These are phyloP conservation scores for Xylaria sp. DNA, from an alignment of 2,329 filamentous ascomycete species.

Conservation along the genomic window DNA sequence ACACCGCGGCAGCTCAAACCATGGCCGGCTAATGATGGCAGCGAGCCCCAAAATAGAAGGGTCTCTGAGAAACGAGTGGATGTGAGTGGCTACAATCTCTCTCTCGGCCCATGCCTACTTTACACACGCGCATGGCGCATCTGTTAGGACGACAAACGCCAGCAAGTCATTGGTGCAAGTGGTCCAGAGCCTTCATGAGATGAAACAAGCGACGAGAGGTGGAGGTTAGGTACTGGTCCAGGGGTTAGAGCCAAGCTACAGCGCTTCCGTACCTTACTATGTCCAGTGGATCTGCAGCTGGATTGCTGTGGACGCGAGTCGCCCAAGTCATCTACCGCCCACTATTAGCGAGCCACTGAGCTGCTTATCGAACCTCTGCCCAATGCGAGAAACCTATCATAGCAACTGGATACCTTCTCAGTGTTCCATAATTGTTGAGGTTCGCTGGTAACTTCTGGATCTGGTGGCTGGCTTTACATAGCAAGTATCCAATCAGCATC, in stretches of 20 bases:
- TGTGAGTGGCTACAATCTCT: conserved; percentile 41
- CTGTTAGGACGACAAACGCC: conserved; percentile 41
- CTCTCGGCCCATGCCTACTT: conserved; percentile 37
- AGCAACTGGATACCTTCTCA: conserved; percentile 13
- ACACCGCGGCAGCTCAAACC: conserved; percentile 41
- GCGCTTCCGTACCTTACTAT: conserved; percentile 12
- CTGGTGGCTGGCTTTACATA: conserved; percentile 33
- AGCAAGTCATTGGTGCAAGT: conserved; percentile 44
- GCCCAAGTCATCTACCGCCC: conserved; percentile 32
- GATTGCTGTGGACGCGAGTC: conserved; percentile 32
- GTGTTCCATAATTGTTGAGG: conserved; percentile 15
- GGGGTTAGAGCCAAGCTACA: conserved; percentile 36
- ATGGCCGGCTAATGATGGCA: conserved; percentile 38
- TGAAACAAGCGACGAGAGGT: conserved; percentile 47
- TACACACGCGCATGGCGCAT: conserved; percentile 43
- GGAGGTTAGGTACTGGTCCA: conserved; percentile 24
- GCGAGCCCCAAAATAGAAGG: conserved; percentile 42
- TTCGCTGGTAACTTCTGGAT: conserved; percentile 9
- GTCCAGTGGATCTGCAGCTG: conserved; percentile 4
- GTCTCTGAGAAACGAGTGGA: conserved; percentile 43
- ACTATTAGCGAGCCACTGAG: conserved; percentile 13
- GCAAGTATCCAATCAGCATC: conserved; percentile 34
- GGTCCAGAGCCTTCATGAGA: conserved; percentile 40
- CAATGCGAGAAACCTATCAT: conserved; percentile 27
- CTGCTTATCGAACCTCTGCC: conserved; percentile 25